Conservation (phyloP, 2,329 filamentous ascomycete genomes). For the Fusarium camptoceras region DNA sequence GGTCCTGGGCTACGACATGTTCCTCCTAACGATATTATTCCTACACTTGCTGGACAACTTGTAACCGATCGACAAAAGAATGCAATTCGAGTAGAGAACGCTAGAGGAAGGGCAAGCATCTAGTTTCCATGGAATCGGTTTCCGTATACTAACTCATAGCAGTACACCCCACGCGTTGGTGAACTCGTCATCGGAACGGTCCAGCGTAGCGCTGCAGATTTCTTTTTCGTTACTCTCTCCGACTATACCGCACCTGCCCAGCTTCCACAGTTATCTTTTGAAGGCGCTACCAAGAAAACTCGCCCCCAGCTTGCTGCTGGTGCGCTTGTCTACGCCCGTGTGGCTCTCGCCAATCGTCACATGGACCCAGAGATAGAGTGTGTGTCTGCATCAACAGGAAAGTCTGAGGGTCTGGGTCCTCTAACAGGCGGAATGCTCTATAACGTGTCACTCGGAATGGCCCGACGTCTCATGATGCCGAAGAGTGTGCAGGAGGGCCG, state of each 20-base stretch:
- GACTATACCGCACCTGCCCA: conserved; percentile 72
- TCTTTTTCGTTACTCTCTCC: conserved; percentile 83
- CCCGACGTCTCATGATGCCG: conserved; percentile 79
- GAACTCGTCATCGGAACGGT: conserved; percentile 92
- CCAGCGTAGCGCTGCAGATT: conserved; percentile 78
- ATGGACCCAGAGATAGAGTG: conserved; percentile 94
- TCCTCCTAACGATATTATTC: conserved; percentile 77
- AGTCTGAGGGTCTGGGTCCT: conserved; percentile 87
- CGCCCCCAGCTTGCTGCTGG: conserved; percentile 80
- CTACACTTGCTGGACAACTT: conserved; percentile 75
- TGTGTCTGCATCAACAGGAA: conserved; percentile 86
- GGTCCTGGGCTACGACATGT: conserved; percentile 87
- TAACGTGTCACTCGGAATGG: conserved; percentile 81
- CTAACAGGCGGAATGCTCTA: conserved; percentile 89
- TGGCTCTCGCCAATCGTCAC: conserved; percentile 80
- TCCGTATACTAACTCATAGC: not conserved
- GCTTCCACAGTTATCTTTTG: conserved; percentile 91
- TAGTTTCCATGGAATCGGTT: not conserved
- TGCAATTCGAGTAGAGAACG: conserved; percentile 80
- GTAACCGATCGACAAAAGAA: conserved; percentile 78
- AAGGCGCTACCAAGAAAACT: conserved; percentile 91
- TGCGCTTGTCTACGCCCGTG: conserved; percentile 88
- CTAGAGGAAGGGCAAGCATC: conserved; percentile 72
- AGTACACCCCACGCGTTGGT: conserved; percentile 83
- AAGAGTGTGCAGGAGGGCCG: conserved; percentile 71